Percentiles rank a stretch among this genome's conserved stretches.
Evolutionary conservation across 495 filamentous ascomycete species (phyloP).

Genomic region (Evansstolkia leycettana): DNA sequence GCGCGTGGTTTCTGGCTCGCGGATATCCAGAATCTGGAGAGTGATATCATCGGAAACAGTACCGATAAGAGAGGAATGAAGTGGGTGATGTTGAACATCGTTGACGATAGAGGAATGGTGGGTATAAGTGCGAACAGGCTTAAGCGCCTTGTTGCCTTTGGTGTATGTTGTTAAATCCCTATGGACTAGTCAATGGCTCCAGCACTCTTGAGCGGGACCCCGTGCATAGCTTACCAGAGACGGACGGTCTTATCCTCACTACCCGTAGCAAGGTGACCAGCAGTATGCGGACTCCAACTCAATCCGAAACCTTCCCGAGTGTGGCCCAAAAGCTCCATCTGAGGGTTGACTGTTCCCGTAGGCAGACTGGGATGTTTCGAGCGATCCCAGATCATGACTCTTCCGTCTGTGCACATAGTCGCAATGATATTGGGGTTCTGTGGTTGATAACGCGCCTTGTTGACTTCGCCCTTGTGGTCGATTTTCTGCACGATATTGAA

Average conservation of each 20-base stretch:
- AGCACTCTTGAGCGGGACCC: no score
- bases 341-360: slow-evolving; percentile 58
- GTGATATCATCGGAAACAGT: slow-evolving; percentile 93
- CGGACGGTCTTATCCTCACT: slow-evolving; percentile 84
- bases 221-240: slow-evolving; percentile 55
- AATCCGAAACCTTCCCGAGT: slow-evolving; percentile 88
- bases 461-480: slow-evolving; percentile 91
- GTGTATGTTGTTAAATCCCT: slow-evolving; percentile 71
- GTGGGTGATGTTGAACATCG: slow-evolving; percentile 88
- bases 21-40: slow-evolving; percentile 79
- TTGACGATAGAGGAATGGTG: slow-evolving; percentile 89
- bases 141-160: slow-evolving; percentile 56
- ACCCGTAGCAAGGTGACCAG: slow-evolving; percentile 76
- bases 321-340: slow-evolving; percentile 80
- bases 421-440: slow-evolving; percentile 97
- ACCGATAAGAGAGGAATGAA: slow-evolving; percentile 70
- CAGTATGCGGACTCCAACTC: slow-evolving; percentile 76
- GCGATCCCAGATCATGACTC: slow-evolving; percentile 85
- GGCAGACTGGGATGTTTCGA: slow-evolving; percentile 78
- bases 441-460: slow-evolving; percentile 95
- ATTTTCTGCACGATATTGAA: slow-evolving; percentile 92
- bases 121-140: slow-evolving; percentile 61
- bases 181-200: slow-evolving; percentile 1
- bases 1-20: slow-evolving; percentile 47
- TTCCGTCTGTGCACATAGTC: slow-evolving; percentile 79